Conservation (phyloP, 2,329 filamentous ascomycete genomes). For the Alternaria arbusti region DNA sequence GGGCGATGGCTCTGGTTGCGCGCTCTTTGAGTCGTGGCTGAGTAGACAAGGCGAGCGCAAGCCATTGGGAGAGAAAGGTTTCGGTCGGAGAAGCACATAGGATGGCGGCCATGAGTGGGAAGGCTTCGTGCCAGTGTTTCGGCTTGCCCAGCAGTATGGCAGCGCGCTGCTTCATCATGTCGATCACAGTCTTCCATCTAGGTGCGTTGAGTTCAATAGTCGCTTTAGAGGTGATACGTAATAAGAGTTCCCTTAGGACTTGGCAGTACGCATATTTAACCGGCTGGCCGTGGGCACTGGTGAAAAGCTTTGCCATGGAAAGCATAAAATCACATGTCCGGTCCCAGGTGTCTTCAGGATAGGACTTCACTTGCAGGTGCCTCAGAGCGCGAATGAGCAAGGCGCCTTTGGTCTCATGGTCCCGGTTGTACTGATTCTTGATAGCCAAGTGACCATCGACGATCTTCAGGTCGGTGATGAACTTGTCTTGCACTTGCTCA, state of each 20-base stretch:
- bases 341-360: constrained; percentile 78
- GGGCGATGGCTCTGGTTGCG: constrained; percentile 74
- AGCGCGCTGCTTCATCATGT: constrained; percentile 77
- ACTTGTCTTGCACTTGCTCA: constrained; percentile 79
- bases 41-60: constrained; percentile 77
- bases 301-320: constrained; percentile 80
- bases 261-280: constrained; percentile 96
- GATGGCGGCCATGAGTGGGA: constrained; percentile 84
- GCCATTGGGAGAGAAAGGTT: constrained; percentile 83
- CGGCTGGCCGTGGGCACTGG: constrained; percentile 81
- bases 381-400: constrained; percentile 91
- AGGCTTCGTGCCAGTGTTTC: constrained; percentile 87
- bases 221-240: constrained; percentile 84
- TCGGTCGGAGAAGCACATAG: constrained; percentile 89
- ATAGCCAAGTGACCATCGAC: constrained; percentile 76
- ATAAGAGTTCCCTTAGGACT: constrained; percentile 82
- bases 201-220: constrained; percentile 77
- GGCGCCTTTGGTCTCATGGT: constrained; percentile 82
- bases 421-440: constrained; percentile 71
- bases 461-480: constrained; percentile 78
- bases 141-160: constrained; percentile 88
- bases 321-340: constrained; percentile 89
- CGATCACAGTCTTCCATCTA: constrained; percentile 86
- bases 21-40: constrained; percentile 87
- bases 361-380: constrained; percentile 78